phyloP scores from a whole-genome alignment of 257 asterid species.

The Solanum bulbocastanum region DNA sequence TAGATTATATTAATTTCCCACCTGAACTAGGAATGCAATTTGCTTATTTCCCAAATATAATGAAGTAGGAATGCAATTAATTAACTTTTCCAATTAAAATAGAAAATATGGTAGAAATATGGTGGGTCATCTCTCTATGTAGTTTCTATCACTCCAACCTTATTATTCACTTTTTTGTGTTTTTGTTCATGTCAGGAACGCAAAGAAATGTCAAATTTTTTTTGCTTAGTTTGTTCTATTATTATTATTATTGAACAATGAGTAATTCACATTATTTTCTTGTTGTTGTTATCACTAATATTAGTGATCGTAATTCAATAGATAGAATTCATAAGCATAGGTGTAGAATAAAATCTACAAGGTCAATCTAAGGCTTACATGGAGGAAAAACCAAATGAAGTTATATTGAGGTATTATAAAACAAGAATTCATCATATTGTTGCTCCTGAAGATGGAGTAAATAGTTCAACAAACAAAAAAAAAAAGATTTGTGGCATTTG shows the following conservation, averaged over 20 bases:
- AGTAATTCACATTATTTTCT: neutral
- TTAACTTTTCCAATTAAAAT: neutral
- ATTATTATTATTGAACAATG: neutral
- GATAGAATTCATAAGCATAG: neutral
- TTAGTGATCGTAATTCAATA: neutral
- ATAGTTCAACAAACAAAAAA: too few species aligned
- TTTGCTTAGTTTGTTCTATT: neutral
- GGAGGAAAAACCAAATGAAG: neutral
- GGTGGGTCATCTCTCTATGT: neutral
- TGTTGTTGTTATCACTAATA: too few species aligned
- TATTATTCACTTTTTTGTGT: neutral
- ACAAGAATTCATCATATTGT: neutral
- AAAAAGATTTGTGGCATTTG: neutral
- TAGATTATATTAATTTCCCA: too few species aligned
- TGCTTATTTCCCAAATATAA: neutral
- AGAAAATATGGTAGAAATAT: neutral
- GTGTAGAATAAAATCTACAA: neutral
- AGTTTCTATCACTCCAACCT: neutral
- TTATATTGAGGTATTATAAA: neutral
- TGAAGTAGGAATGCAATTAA: neutral
- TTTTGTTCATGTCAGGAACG: neutral
- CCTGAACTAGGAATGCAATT: too few species aligned
- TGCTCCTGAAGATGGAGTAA: neutral
- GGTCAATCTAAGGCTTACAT: neutral
- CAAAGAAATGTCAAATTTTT: neutral